Evolutionary conservation across 306 rosid species (phyloP), one percentile per base, ranked within the genome.

Genomic region (Carpinus fangiana): DNA sequence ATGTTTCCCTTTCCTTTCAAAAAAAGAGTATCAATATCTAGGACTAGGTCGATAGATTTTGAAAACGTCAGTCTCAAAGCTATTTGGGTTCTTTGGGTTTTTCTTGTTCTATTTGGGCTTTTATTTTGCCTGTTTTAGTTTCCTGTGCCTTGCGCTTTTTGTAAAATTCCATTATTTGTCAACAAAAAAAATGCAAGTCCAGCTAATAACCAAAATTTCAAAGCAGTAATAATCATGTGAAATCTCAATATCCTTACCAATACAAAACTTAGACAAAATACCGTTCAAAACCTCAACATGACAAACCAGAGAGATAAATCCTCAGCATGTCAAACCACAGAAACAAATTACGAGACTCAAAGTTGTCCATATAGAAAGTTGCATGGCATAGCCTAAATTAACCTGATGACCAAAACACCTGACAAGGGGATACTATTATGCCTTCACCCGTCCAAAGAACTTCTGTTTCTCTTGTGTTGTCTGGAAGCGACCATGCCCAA

Each of bases 401-500:
- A 20, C 28, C n/a, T 7, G 55, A 52, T 52, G 9, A 13, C 31
- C 47, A 41, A 61, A 34, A 7, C 47, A 38, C 5, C 12, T 38
- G 41, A 45, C 21, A 10, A 50, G 47, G 11, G 73, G 18, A 11
- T 55, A 69, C 23, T 68, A 47, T 78, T 82, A 90, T 2, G 96
- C 94, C 81, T 93, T 93, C 88, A 86, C 79, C n/a, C 94, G 89
- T 72, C 96, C 97, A 74, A 20, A 93, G 90, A 82, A 90, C 89
- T 90, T 93, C 62, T 85, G 91, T 77, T 93, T 93, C 89, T 93
- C 97, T 55, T 85, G 89, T 2, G 91, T 88, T 16, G 97, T 88
- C 96, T 93, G 97, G 97, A 93, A 90, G 69, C 97, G 97, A 9
- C 96, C 96, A 61, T 93, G 97, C 0, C 97, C 96, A 16, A 90